Conservation (phyloP, 768 basidiomycete genomes). For the Termitomyces sp. region DNA sequence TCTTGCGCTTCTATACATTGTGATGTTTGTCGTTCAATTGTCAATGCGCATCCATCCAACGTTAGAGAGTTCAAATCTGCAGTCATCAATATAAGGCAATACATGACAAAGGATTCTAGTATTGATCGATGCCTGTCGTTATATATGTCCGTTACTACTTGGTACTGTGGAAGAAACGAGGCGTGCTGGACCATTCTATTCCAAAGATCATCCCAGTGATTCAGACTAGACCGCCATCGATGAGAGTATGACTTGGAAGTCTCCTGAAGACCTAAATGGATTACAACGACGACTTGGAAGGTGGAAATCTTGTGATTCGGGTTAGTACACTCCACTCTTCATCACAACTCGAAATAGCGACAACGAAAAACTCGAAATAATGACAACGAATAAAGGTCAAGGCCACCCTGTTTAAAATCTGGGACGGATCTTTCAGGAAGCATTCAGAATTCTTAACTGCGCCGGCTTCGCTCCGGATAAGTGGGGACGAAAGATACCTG, state of each 20-base stretch:
- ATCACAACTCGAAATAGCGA: neutral
- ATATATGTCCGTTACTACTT: conserved; percentile 1
- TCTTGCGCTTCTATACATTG: neutral
- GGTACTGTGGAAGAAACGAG: neutral
- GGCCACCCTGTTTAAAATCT: conserved; percentile 19
- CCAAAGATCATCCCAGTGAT: neutral
- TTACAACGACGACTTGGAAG: conserved; percentile 8
- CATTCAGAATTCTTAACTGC: conserved; percentile 21
- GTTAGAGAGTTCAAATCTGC: neutral
- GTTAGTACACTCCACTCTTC: conserved; percentile 8
- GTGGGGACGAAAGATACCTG: conserved; percentile 7
- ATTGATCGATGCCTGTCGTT: neutral
- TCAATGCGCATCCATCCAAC: neutral
- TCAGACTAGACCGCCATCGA: too few species aligned
- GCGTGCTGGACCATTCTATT: conserved; percentile 4
- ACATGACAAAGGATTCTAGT: neutral
- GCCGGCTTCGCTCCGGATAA: conserved; percentile 7
- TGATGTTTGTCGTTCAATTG: neutral
- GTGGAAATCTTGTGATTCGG: conserved; percentile 22
- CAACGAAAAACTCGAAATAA: neutral
- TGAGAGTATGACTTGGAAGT: conserved; percentile 14
- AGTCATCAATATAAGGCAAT: neutral
- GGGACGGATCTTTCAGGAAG: conserved; percentile 11
- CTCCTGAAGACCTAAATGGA: too few species aligned
- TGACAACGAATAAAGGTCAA: conserved; percentile 18